phyloP scores from a whole-genome alignment of 139 green algal species.

The Volvox reticuliferus region DNA sequence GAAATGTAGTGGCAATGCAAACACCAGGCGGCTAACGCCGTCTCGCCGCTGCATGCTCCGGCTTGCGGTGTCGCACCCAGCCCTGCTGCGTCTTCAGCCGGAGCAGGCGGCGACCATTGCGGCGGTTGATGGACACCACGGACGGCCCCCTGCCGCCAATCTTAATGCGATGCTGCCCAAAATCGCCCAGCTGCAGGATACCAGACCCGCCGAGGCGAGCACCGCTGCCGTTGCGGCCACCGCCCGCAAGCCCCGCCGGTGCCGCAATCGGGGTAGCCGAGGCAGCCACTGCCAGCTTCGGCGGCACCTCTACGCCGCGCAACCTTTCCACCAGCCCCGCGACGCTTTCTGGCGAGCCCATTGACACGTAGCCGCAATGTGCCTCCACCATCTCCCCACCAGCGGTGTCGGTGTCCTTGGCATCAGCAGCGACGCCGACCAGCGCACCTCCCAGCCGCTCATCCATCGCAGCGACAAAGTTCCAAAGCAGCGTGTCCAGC shows the following conservation, averaged over 20 bases:
- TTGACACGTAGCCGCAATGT: slow-evolving; percentile 30
- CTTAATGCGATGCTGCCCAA: background rate
- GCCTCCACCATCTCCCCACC: background rate
- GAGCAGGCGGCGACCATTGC: background rate
- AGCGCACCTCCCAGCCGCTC: background rate
- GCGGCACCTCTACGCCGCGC: background rate
- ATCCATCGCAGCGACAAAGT: background rate
- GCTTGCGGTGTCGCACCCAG: background rate
- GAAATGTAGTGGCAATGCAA: no score
- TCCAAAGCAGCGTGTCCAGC: slow-evolving; percentile 38
- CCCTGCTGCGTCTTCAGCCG: background rate
- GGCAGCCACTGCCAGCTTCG: background rate
- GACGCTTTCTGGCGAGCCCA: background rate
- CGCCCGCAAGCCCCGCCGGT: background rate
- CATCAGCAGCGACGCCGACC: background rate
- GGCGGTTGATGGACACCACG: background rate
- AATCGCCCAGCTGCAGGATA: background rate
- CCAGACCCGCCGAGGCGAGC: background rate
- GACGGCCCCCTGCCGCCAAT: background rate
- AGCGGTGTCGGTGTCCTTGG: background rate
- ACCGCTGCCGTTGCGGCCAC: background rate
- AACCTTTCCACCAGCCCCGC: background rate
- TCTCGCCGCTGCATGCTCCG: no score
- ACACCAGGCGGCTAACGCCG: no score
- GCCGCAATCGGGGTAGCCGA: background rate